Percentiles rank a stretch among this genome's conserved stretches.
Conservation (phyloP, 2,329 filamentous ascomycete genomes). For the Diaporthe caulivora region DNA sequence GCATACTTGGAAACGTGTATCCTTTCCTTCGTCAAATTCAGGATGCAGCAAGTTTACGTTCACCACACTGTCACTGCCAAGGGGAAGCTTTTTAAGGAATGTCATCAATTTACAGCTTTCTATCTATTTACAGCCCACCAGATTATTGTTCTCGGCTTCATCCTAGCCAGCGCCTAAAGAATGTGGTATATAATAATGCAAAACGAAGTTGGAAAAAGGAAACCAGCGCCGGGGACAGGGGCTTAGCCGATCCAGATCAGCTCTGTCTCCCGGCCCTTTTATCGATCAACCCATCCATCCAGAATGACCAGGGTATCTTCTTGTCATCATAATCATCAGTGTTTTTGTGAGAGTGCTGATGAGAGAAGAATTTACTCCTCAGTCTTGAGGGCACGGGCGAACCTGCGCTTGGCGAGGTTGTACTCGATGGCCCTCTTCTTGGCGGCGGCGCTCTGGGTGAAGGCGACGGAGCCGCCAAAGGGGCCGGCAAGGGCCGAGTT, state of each 20-base stretch:
- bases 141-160: slow-evolving; percentile 2
- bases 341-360: neutral
- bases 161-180: slow-evolving; percentile 26
- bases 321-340: neutral
- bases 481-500: slow-evolving; percentile 73
- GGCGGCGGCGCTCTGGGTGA: slow-evolving; percentile 69
- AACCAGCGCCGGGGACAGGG: neutral
- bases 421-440: slow-evolving; percentile 74
- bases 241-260: slow-evolving; percentile 33
- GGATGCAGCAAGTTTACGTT: neutral
- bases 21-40: too few species aligned
- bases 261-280: neutral
- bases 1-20: too few species aligned
- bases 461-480: slow-evolving; percentile 75
- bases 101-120: slow-evolving; percentile 31
- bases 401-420: slow-evolving; percentile 52
- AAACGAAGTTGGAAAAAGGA: slow-evolving; percentile 6
- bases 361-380: slow-evolving; percentile 27
- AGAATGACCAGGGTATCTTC: slow-evolving; percentile 22
- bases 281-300: slow-evolving; percentile 2
- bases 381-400: slow-evolving; percentile 37
- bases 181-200: slow-evolving; percentile 35
- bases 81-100: neutral
- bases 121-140: slow-evolving; percentile 24
- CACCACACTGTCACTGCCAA: neutral